Evolutionary conservation across 2,329 filamentous ascomycete genomes (phyloP).

Genomic region (Hypoxylon sp.): DNA sequence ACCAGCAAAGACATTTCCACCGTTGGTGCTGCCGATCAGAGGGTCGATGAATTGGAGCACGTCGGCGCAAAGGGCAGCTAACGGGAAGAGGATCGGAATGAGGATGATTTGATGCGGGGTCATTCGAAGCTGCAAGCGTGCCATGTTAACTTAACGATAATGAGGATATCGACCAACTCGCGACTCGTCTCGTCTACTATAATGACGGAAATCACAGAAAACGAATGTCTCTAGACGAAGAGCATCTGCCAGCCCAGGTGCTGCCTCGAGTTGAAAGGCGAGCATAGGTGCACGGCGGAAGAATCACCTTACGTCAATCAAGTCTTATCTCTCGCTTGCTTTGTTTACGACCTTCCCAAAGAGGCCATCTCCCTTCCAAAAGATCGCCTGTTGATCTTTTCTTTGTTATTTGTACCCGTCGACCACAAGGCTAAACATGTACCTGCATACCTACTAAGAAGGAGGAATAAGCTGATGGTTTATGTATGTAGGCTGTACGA

Average conservation of each 20-base stretch:
- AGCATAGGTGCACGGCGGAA: not conserved
- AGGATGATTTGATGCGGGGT: constrained; percentile 27
- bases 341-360: constrained; percentile 11
- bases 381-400: constrained; percentile 4
- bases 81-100: constrained; percentile 21
- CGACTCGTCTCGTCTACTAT: not conserved
- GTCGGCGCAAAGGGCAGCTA: constrained; percentile 28
- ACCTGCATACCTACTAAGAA: not conserved
- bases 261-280: not conserved
- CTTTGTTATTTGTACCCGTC: not conserved
- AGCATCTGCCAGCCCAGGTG: not conserved
- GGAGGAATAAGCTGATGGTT: too few relatives aligned
- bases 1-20: constrained; percentile 66
- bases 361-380: not conserved
- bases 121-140: not conserved
- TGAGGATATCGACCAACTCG: not conserved
- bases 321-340: not conserved
- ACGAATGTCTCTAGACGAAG: not conserved
- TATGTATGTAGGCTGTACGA: too few relatives aligned
- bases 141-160: too few relatives aligned
- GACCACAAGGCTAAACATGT: not conserved
- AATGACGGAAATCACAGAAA: too few relatives aligned
- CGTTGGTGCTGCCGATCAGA: constrained; percentile 62
- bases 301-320: not conserved
- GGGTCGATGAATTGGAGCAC: constrained; percentile 51